Base-by-base conservation (phyloP, 148 eudicot species). In the Polygonum aviculare region DNA sequence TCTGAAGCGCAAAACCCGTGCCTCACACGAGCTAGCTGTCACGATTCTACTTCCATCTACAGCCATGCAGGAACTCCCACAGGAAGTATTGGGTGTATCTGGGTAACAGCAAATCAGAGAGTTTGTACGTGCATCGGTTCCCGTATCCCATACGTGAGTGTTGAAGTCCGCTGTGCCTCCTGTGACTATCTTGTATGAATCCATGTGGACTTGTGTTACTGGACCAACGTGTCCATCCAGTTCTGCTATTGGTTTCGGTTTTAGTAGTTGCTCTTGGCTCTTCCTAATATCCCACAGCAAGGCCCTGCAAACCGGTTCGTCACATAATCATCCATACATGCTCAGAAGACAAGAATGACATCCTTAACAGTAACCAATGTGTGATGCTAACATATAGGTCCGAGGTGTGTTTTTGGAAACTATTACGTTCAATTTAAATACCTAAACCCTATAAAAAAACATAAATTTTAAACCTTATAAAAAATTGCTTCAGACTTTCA, bases 251-350 rank as follows among this genome's bases (percentile, higher is more conserved):
- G 90, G 87, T 49, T 83, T 70, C 73, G 79, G 72, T 70, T 78
- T 79, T 2, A 2, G 70, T 14, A 2, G 73, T 14, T 78, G 77
- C 7, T 81, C 85, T 22, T 81, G 51, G 81, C 74, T 75, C 82
- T 74, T 88, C 84, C 97, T 85, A n/a, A 85, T 49, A 79, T 92
- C 97, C 91, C 94, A 92, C 47, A 92, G 78, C 84, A 80, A 77
- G 54, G 88, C 90, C 77, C 94, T 92, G 89, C 85, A 54, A 77
- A 83, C 12, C 67, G 21, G 16, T 51, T 51, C 3, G 55, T 51
- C 55, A 15, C 16, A 18, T 7, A 51, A 51, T 51, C n/a, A 51
- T 51, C 10, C 15, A 14, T 51, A 51, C 55, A 51, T 51, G 19
- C 55, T 51, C 55, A 18, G 15, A 51, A 51, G 55, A 51, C 4